Conservation (phyloP, 805 yeast species). For the Wickerhamiella parazyma region DNA sequence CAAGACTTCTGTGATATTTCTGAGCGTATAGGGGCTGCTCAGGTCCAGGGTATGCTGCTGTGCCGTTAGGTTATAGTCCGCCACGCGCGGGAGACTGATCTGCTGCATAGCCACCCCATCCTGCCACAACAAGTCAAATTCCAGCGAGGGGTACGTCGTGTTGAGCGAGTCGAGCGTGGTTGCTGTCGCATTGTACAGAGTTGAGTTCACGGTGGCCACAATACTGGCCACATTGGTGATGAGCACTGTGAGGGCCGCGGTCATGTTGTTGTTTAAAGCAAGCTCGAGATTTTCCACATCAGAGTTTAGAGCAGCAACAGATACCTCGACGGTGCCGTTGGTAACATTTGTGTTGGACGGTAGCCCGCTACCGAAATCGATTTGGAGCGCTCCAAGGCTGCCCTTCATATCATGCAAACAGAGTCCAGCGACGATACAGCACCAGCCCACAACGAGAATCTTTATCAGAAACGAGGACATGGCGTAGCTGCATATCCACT, state of each 20-base stretch:
- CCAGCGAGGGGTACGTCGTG: neutral
- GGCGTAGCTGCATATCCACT: conserved; percentile 4
- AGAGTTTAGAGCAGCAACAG: neutral
- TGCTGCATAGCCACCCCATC: conserved; percentile 9
- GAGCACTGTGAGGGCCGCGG: neutral
- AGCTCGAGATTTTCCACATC: neutral
- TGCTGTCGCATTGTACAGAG: neutral
- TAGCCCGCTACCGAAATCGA: neutral
- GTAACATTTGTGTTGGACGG: conserved; percentile 1
- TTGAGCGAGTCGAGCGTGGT: neutral
- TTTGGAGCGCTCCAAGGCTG: neutral
- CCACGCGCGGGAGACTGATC: neutral
- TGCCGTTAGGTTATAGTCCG: neutral
- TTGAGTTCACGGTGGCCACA: neutral
- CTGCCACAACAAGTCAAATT: neutral
- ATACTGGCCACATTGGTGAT: conserved; percentile 5
- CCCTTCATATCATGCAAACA: neutral
- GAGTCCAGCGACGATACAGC: conserved; percentile 10
- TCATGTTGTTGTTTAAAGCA: conserved; percentile 1
- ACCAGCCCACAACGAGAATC: conserved; percentile 3
- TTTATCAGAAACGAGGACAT: neutral
- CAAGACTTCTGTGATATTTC: neutral
- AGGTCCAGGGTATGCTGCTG: neutral
- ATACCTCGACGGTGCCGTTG: conserved; percentile 2
- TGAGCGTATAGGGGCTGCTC: neutral